These are phyloP conservation scores for Prinsepia uniflora DNA, from an alignment of 306 rosid species.

Conservation along the genomic window DNA sequence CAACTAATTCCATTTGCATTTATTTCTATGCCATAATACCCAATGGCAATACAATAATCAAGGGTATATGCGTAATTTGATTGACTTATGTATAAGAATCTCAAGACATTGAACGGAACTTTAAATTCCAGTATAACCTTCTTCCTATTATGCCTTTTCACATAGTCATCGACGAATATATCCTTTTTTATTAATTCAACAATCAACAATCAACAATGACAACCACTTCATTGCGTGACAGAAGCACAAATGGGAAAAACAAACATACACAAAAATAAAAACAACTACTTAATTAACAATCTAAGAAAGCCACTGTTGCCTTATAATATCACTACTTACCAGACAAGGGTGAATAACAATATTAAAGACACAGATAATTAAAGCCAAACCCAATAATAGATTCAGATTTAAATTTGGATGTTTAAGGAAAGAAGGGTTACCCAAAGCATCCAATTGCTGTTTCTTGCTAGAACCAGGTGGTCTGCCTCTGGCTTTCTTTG, in stretches of 20 bases:
- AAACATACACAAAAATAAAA: neutral
- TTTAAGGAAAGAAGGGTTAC: slow-evolving; percentile 24
- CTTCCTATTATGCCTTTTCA: neutral
- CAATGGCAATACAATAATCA: slow-evolving; percentile 9
- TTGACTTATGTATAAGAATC: slow-evolving; percentile 5
- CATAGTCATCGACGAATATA: slow-evolving; percentile 6
- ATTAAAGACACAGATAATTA: neutral
- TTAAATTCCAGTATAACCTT: slow-evolving; percentile 19
- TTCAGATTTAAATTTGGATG: neutral
- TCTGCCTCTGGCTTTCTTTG: slow-evolving; percentile 65
- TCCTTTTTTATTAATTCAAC: slow-evolving; percentile 14
- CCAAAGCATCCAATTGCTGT: slow-evolving; percentile 35
- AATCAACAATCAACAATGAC: neutral
- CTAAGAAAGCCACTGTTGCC: slow-evolving; percentile 4
- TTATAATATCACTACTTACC: slow-evolving; percentile 1
- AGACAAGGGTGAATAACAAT: neutral
- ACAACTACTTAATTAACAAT: neutral
- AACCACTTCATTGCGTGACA: neutral
- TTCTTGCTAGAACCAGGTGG: slow-evolving; percentile 68
- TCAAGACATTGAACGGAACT: slow-evolving; percentile 13
- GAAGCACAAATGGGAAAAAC: neutral
- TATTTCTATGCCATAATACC: neutral
- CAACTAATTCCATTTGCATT: neutral
- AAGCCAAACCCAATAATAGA: neutral
- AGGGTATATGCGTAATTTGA: slow-evolving; percentile 41